Base-by-base conservation (phyloP, 192 early-diverging fungal genomes). In the Coemansia guatemalensis region DNA sequence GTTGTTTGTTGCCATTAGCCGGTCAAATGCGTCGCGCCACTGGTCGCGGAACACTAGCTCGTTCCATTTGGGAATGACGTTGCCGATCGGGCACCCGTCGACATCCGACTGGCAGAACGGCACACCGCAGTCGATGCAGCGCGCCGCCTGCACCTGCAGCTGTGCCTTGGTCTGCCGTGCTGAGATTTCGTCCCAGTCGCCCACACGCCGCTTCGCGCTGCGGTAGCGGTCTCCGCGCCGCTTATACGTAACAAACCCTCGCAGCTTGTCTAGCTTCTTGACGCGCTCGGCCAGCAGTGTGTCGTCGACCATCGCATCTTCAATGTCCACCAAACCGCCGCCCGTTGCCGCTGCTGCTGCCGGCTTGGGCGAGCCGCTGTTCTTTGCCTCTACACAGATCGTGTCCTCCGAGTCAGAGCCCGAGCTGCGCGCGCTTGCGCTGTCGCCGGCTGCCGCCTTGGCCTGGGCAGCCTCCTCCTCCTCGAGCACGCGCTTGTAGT, bases 21-120 rank as follows among this genome's bases (percentile, higher is more conserved):
- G 90, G 61, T 93, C 88, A 32, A 96, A 86, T 17, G 97, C 97
- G 9, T 94, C 95, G 74, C 90, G 85, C 97, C 97, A 99, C 72
- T 96, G 92, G 82, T 95, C 84, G 75, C 89, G 90, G 86, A 91
- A 99, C 26, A 99, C 90, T 18, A 99, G 83, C 52, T 99, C 95
- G 77, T 99, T 99, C 94, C 95, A 99, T 84, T 96, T 96, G 56
- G 97, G 97, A 67, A 99, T 97, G 52, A 99, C 89, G 83, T 99
- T 99, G 63, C 97, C 93, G 52, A 99, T 95, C 24, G 97, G 97
- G 73, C 97, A 99, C 35, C 97, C 97, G 60, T 88, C 89, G 1
- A n/a, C 39, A 69, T 96, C 94, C 18, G 90, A 92, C 85, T 99
- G 95, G 82, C 97, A 99, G 88, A 97, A 97, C 49, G 97, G 95